Evolutionary conservation across 345 rosid species (phyloP).

Genomic region (Aegle marmelos): DNA sequence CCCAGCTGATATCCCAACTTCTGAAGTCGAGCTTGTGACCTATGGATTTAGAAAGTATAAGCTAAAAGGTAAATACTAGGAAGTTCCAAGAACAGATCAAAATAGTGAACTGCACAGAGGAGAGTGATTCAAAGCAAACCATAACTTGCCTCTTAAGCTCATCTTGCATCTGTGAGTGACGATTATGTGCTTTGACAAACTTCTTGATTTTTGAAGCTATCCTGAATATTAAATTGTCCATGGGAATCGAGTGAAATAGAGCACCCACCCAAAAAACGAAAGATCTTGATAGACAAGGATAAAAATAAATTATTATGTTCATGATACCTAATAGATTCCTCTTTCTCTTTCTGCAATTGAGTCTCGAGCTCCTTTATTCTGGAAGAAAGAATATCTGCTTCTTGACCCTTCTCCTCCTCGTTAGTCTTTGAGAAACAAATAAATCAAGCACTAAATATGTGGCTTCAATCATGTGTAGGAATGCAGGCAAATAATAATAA

Average conservation of each 20-base stretch:
- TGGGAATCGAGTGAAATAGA: constrained; percentile 18
- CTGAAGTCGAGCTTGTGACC: constrained; percentile 74
- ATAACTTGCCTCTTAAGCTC: constrained; percentile 66
- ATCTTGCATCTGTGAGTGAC: constrained; percentile 51
- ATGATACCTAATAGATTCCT: constrained; percentile 66
- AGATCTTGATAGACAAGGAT: neutral
- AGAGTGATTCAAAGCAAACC: constrained; percentile 9
- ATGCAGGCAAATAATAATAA: neutral
- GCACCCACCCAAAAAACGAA: constrained; percentile 7
- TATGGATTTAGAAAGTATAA: constrained; percentile 27
- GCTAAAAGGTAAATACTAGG: constrained; percentile 3
- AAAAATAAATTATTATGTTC: neutral
- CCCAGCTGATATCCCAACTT: constrained; percentile 73
- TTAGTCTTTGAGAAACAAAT: constrained; percentile 35
- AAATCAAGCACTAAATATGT: constrained; percentile 5
- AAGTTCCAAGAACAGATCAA: neutral
- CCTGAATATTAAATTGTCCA: constrained; percentile 45
- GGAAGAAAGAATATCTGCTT: constrained; percentile 64
- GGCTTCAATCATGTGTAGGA: neutral
- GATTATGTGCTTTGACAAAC: constrained; percentile 68
- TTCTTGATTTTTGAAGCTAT: constrained; percentile 68
- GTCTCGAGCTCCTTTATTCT: constrained; percentile 68
- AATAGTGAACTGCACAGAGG: constrained; percentile 1
- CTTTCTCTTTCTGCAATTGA: constrained; percentile 71
- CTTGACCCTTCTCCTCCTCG: constrained; percentile 62